Evolutionary conservation across 768 basidiomycete genomes (phyloP).

Genomic region (Phanerodontia chrysosporium): DNA sequence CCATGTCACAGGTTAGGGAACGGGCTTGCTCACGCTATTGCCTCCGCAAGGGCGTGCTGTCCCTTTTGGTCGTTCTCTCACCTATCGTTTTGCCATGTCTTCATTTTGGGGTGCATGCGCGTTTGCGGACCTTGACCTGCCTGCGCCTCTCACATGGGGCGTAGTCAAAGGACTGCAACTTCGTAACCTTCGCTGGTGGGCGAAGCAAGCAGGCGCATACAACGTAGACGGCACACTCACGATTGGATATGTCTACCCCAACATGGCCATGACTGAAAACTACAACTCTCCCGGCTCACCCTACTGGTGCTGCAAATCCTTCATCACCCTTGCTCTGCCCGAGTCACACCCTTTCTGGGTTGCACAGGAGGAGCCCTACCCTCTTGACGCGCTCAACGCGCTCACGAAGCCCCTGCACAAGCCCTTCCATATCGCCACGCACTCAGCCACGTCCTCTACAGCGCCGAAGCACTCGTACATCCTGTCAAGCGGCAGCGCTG

Average conservation of each 20-base stretch:
- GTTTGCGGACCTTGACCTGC: slow-evolving; percentile 64
- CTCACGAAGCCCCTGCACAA: slow-evolving; percentile 47
- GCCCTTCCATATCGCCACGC: slow-evolving; percentile 65
- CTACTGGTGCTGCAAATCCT: slow-evolving; percentile 82
- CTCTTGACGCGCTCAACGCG: slow-evolving; percentile 39
- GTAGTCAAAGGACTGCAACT: slow-evolving; percentile 69
- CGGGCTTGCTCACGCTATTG: not conserved
- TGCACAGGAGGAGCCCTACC: slow-evolving; percentile 62
- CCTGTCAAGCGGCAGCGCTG: slow-evolving; percentile 77
- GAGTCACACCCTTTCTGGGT: slow-evolving; percentile 72
- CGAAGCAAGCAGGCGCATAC: slow-evolving; percentile 57
- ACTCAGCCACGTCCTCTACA: slow-evolving; percentile 31
- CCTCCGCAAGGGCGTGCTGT: slow-evolving; percentile 55
- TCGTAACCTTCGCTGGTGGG: slow-evolving; percentile 71
- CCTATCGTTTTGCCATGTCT: slow-evolving; percentile 79
- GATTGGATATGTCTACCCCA: slow-evolving; percentile 67
- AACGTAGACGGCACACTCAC: slow-evolving; percentile 64
- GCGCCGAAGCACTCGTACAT: slow-evolving; percentile 56
- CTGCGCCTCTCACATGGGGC: slow-evolving; percentile 71
- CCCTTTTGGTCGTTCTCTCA: slow-evolving; percentile 72
- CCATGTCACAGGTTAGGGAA: not conserved
- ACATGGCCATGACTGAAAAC: slow-evolving; percentile 73
- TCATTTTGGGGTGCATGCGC: slow-evolving; percentile 75
- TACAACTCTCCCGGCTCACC: slow-evolving; percentile 78
- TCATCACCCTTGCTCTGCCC: slow-evolving; percentile 60